These are phyloP conservation scores for Cystobasidium slooffiae DNA, from an alignment of 1,284 basidiomycete species.

Conservation along the genomic window DNA sequence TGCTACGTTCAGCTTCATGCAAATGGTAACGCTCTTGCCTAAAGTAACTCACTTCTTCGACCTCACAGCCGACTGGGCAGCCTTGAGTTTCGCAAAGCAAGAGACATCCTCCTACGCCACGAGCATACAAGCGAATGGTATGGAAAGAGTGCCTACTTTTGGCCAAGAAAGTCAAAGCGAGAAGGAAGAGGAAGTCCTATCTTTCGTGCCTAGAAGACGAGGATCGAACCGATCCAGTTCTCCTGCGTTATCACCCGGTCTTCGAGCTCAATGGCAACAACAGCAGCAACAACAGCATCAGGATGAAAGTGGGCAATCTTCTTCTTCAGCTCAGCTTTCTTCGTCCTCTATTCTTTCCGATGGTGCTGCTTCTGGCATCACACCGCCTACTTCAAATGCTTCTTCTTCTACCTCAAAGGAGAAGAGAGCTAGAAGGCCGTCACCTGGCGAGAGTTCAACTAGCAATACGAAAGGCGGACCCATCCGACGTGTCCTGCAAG, in stretches of 20 bases:
- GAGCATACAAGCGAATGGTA: constrained; percentile 42
- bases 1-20: constrained; percentile 76
- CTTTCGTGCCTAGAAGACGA: constrained; percentile 32
- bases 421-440: constrained; percentile 19
- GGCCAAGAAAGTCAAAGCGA: constrained; percentile 21
- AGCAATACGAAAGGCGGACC: constrained; percentile 26
- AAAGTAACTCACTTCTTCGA: constrained; percentile 81
- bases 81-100: constrained; percentile 69
- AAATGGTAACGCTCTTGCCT: constrained; percentile 83
- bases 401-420: constrained; percentile 9
- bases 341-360: constrained; percentile 16
- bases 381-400: constrained; percentile 22
- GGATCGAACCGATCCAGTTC: constrained; percentile 18
- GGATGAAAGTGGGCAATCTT: constrained; percentile 18
- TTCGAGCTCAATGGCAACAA: constrained; percentile 25
- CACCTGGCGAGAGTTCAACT: constrained; percentile 13
- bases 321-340: constrained; percentile 26
- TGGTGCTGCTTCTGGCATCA: constrained; percentile 11
- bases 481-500: constrained; percentile 24
- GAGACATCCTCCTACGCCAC: constrained; percentile 50
- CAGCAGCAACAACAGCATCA: constrained; percentile 18
- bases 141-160: constrained; percentile 7
- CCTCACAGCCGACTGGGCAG: constrained; percentile 92
- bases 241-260: constrained; percentile 32
- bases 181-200: constrained; percentile 32